Evolutionary conservation across 768 basidiomycete species (phyloP), one percentile per base, ranked within the genome.

Genomic region (Russula emetica): DNA sequence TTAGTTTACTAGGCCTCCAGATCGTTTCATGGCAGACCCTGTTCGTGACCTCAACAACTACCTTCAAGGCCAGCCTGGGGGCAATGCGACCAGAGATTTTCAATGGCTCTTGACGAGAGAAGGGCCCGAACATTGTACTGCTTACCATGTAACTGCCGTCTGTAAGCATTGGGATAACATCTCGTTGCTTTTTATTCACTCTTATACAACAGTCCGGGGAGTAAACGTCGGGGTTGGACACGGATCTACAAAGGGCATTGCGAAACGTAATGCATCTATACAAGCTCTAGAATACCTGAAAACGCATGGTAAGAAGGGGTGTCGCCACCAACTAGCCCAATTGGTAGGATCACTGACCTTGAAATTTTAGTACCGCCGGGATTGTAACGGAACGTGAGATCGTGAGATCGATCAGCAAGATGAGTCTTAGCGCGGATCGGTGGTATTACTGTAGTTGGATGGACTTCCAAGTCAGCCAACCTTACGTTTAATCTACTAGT

Each of bases 401-500:
- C 10, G 9, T 22, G 9, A 10, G n/a, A 22, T 22, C 6, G 45
- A 47, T 22, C n/a, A 22, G n/a, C 11, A n/a, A 18, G 26, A n/a
- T 10, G 7, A 1, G 32, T 51, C 24, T 20, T n/a, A 18, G 50
- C 4, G 10, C 20, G 22, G 22, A 24, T 38, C 16, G n/a, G n/a
- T n/a, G n/a, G n/a, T n/a, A n/a, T n/a, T 2, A 38, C 5, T 14
- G 16, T 38, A 38, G 38, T 38, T 38, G 5, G 38, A 38, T 38
- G 13, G 36, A 14, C 36, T 36, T 36, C 18, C 38, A 7, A 40
- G 38, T 40, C 6, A 40, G 6, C n/a, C 2, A 45, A 45, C 44
- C 44, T 45, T 45, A 45, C 45, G n/a, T 47, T 47, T 47, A 47
- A 22, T 47, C 44, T 22, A 45, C 14, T 34, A 96, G 74, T 97